Evolutionary conservation across 306 rosid genomes (phyloP).

Genomic region (Pyrus bretschneideri): DNA sequence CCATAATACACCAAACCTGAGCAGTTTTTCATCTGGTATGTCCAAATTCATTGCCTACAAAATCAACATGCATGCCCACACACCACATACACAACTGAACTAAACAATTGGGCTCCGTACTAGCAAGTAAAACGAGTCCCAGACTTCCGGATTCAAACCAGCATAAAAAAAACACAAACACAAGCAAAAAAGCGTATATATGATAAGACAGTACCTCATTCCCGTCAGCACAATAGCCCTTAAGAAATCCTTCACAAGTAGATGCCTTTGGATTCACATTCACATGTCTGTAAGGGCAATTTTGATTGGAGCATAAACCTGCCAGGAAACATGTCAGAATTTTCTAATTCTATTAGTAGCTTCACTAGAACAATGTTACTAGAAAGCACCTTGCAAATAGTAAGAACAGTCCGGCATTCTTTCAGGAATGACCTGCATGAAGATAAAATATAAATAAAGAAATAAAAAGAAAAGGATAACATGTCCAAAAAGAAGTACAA

Average conservation of each 20-base stretch:
- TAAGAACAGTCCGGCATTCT: constrained; percentile 96
- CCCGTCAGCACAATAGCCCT: constrained; percentile 89
- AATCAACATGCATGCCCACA: not conserved
- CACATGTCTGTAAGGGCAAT: constrained; percentile 91
- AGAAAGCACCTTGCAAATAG: constrained; percentile 73
- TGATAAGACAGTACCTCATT: constrained; percentile 58
- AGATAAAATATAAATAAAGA: constrained; percentile 21
- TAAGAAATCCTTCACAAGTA: constrained; percentile 83
- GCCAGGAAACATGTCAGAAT: constrained; percentile 50
- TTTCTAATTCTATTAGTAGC: constrained; percentile 17
- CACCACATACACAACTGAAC: not conserved
- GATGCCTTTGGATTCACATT: constrained; percentile 84
- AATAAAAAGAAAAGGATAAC: constrained; percentile 13
- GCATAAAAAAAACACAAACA: not conserved
- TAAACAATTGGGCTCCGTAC: not conserved
- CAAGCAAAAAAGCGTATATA: not conserved
- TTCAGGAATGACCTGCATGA: constrained; percentile 84
- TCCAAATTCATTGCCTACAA: not conserved
- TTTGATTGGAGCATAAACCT: constrained; percentile 83
- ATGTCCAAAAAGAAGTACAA: not conserved
- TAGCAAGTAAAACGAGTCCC: not conserved
- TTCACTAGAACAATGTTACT: not conserved
- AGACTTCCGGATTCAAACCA: not conserved
- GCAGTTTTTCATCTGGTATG: not conserved
- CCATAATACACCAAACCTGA: not conserved